phyloP scores from a whole-genome alignment of 352 stramenopile genomes.

The Lagenidium sp. region DNA sequence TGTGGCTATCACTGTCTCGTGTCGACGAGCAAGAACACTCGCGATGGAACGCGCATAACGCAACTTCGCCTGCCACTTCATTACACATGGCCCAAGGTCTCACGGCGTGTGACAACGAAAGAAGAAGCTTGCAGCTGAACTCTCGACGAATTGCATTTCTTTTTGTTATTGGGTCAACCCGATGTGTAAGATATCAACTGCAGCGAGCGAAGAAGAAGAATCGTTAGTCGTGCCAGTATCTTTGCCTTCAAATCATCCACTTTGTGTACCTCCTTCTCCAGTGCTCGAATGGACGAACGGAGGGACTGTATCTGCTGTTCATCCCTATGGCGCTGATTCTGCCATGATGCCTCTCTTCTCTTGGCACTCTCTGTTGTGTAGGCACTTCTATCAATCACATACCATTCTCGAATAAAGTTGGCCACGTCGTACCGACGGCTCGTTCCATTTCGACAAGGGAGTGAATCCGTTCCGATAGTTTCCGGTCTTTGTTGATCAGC shows the following conservation, averaged over 20 bases:
- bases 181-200: too few species aligned
- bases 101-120: constrained; percentile 24
- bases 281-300: constrained; percentile 12
- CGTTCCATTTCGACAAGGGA: too few species aligned
- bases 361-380: constrained; percentile 1
- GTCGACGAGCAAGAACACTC: constrained; percentile 56
- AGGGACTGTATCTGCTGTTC: constrained; percentile 19
- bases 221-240: too few species aligned
- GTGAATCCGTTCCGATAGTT: too few species aligned
- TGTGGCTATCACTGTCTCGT: constrained; percentile 58
- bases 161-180: too few species aligned
- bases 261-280: constrained; percentile 15
- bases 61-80: constrained; percentile 56
- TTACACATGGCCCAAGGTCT: constrained; percentile 45
- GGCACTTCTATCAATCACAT: neutral
- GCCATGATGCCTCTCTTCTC: neutral
- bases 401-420: too few species aligned
- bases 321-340: constrained; percentile 7
- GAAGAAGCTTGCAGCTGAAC: too few species aligned
- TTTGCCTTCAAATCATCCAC: neutral
- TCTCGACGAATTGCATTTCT: too few species aligned
- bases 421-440: too few species aligned
- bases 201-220: too few species aligned
- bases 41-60: constrained; percentile 59
- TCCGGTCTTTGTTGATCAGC: too few species aligned